Percentiles rank a stretch among this genome's conserved stretches.
Conservation (phyloP, 2,329 filamentous ascomycete genomes). For the Fusarium floridanum region DNA sequence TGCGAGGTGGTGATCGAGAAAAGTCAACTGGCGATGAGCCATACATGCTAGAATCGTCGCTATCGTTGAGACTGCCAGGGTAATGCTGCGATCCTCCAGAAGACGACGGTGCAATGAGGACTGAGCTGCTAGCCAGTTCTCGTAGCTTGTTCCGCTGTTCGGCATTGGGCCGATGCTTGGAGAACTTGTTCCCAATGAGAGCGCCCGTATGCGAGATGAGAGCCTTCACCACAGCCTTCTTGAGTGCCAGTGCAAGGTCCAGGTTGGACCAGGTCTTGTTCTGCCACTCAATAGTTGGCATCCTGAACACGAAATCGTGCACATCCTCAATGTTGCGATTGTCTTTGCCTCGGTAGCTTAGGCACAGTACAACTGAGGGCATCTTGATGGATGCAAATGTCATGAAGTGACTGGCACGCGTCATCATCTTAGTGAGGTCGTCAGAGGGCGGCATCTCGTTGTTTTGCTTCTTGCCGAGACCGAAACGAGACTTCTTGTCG, state of each 20-base stretch:
- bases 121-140: slow-evolving; percentile 84
- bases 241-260: slow-evolving; percentile 90
- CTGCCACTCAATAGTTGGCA: slow-evolving; percentile 93
- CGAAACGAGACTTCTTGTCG: slow-evolving; percentile 70
- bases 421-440: slow-evolving; percentile 97
- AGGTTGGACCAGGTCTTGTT: slow-evolving; percentile 99
- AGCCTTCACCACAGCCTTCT: slow-evolving; percentile 93
- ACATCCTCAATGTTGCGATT: slow-evolving; percentile 97
- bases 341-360: slow-evolving; percentile 96
- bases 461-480: slow-evolving; percentile 61
- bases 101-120: slow-evolving; percentile 67
- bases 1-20: slow-evolving; percentile 69
- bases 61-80: slow-evolving; percentile 61
- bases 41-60: slow-evolving; percentile 69
- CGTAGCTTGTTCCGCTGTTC: slow-evolving; percentile 83
- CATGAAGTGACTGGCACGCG: slow-evolving; percentile 95
- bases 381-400: slow-evolving; percentile 96
- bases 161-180: slow-evolving; percentile 84
- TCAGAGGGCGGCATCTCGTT: slow-evolving; percentile 78
- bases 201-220: slow-evolving; percentile 95
- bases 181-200: slow-evolving; percentile 98
- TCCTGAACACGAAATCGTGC: slow-evolving; percentile 95
- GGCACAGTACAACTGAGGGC: slow-evolving; percentile 92
- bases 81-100: slow-evolving; percentile 53
- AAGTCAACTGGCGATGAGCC: slow-evolving; percentile 68